Evolutionary conservation across 441 rosid genomes (phyloP), one percentile per base, ranked within the genome.

Genomic region (Gossypium schwendimanii): DNA sequence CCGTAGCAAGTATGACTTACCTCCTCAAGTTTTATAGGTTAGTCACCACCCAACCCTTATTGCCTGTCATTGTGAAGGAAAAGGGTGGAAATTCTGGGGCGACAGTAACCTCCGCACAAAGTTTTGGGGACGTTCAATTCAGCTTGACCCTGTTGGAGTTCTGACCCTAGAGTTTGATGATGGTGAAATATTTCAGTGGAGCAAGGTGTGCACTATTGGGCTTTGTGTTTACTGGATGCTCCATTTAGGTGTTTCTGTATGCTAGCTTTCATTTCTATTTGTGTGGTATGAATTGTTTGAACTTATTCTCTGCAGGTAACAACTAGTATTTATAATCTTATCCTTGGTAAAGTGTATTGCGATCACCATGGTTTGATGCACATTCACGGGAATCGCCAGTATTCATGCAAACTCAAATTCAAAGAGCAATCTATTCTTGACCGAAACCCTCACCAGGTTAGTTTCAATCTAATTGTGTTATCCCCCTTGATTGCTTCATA

Each of bases 61-160:
- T 76, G 99, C 98, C 65, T 95, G 99, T 85, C 98, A 93, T 75
- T 87, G 95, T 78, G 87, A 95, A 88, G 98, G 99, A 63, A 87
- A 79, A 83, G 98, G 99, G 58, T 95, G 99, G 99, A 91, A 89
- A 81, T 91, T 95, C 81, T 95, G 92, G 91, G 98, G 91, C 1
- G 99, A 95, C 77, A 91, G 96, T 78, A 91, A 93, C 75, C 84
- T 95, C 71, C 85, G 84, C 64, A 81, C 98, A 9, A 95, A 95
- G 84, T 95, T 95, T 81, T 93, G 99, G 99, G 99, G 99, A 33
- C 88, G 89, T 70, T 95, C 99, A 24, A 95, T 95, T 85, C 97
- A 91, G 88, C 91, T 95, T 55, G 91, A 95, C 67, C 99, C 99
- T 21, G 89, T 90, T 61, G 99, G 99, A 79, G 81, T 81, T 73